phyloP scores from a whole-genome alignment of 2,329 filamentous ascomycete genomes.

The Xylariaceae sp. region DNA sequence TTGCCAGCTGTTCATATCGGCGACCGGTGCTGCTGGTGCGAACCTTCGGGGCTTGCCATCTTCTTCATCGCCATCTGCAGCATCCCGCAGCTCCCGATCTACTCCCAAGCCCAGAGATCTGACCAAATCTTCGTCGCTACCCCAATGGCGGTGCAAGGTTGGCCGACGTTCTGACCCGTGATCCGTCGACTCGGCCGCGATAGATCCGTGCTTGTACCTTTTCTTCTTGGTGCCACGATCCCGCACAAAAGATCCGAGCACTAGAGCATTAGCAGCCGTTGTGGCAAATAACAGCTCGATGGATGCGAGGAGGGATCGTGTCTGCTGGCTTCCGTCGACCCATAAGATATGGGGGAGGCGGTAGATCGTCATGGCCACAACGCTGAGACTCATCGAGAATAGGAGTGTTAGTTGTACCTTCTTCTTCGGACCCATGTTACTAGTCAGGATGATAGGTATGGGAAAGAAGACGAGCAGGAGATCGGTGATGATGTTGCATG shows the following conservation, averaged over 20 bases:
- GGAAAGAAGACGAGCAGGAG: constrained; percentile 83
- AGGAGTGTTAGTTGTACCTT: constrained; percentile 76
- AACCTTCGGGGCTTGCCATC: constrained; percentile 27
- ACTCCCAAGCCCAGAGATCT: constrained; percentile 71
- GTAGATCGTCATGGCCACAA: constrained; percentile 76
- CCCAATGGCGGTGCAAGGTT: constrained; percentile 65
- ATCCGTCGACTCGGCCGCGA: constrained; percentile 59
- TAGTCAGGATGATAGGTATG: constrained; percentile 79
- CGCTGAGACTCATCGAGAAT: constrained; percentile 78
- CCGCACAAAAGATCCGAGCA: constrained; percentile 87
- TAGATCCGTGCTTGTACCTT: constrained; percentile 67
- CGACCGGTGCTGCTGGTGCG: constrained; percentile 31
- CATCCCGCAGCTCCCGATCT: constrained; percentile 45
- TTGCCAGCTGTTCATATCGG: constrained; percentile 43
- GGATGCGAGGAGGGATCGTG: constrained; percentile 82
- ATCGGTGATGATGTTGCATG: constrained; percentile 84
- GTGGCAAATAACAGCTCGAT: constrained; percentile 88
- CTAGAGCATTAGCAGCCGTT: constrained; percentile 79
- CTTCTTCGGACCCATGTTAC: constrained; percentile 69
- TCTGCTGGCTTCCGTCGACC: constrained; percentile 71
- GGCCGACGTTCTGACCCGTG: constrained; percentile 40
- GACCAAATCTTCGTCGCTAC: constrained; percentile 88
- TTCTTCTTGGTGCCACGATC: constrained; percentile 87
- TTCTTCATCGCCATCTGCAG: constrained; percentile 11
- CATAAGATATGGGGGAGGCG: constrained; percentile 75